A percentile compares a stretch with the other conserved stretches of the same genome.
phyloP scores from a whole-genome alignment of 225 moss, liverwort and hornwort genomes.

The Physcomitrellopsis africana region DNA sequence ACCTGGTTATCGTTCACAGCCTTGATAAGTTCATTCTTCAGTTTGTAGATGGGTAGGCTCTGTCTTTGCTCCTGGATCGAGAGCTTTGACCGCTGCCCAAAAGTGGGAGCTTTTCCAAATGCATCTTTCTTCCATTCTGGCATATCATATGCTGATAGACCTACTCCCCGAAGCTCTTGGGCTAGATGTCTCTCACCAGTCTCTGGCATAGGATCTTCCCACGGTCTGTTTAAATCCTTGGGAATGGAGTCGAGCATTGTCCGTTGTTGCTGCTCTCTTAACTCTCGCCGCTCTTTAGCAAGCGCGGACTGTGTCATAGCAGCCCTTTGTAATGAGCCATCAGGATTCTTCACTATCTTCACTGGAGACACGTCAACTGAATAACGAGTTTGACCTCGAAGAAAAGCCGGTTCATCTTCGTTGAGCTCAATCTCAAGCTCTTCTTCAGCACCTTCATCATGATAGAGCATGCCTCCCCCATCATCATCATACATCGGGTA shows the following conservation, averaged over 20 bases:
- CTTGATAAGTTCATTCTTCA: slow-evolving; percentile 86
- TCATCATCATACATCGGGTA: slow-evolving; percentile 98
- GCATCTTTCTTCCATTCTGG: slow-evolving; percentile 99
- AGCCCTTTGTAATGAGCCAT: slow-evolving; percentile 91
- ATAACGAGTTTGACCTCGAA: slow-evolving; percentile 92
- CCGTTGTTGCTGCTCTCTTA: slow-evolving; percentile 93
- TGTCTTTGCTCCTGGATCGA: slow-evolving; percentile 96
- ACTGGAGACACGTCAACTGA: slow-evolving; percentile 96
- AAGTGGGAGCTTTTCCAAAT: slow-evolving; percentile 94
- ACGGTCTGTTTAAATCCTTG: slow-evolving; percentile 94
- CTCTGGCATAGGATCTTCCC: slow-evolving; percentile 98
- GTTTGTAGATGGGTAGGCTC: slow-evolving; percentile 86
- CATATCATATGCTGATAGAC: slow-evolving; percentile 93
- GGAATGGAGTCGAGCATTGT: slow-evolving; percentile 96
- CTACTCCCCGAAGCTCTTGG: slow-evolving; percentile 93
- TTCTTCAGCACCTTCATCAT: slow-evolving; percentile 96
- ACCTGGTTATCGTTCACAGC: slow-evolving; percentile 92
- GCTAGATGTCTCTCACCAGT: slow-evolving; percentile 96
- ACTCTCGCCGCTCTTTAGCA: slow-evolving; percentile 88
- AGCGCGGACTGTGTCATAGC: slow-evolving; percentile 98
- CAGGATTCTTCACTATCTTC: slow-evolving; percentile 97
- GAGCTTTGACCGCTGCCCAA: slow-evolving; percentile 93
- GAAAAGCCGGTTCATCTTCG: slow-evolving; percentile 94
- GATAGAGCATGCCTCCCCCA: slow-evolving; percentile 88
- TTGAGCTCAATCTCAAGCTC: slow-evolving; percentile 97